These are phyloP conservation scores for Zizania palustris DNA, from an alignment of 202 grass and related monocot species.

Conservation along the genomic window DNA sequence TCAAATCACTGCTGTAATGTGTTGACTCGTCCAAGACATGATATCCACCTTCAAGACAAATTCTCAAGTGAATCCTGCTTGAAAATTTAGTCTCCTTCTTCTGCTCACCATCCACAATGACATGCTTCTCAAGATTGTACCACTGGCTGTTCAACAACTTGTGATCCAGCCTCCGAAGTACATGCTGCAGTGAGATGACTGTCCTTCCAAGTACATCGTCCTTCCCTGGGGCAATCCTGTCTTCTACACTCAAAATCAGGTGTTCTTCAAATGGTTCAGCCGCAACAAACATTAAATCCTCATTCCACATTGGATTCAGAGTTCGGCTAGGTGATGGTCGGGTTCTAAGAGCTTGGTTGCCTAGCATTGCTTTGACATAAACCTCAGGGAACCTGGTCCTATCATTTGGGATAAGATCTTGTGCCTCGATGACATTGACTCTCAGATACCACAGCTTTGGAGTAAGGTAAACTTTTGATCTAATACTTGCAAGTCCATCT, in stretches of 20 bases:
- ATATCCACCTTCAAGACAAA: constrained; percentile 78
- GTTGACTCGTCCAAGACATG: constrained; percentile 78
- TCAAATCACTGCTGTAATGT: constrained; percentile 80
- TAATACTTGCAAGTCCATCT: constrained; percentile 55
- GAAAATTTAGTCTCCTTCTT: constrained; percentile 62
- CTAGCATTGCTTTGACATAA: constrained; percentile 47
- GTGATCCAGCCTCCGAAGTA: constrained; percentile 61
- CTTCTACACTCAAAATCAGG: constrained; percentile 60
- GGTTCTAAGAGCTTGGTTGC: constrained; percentile 51
- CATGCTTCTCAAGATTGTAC: constrained; percentile 68
- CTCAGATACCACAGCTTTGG: constrained; percentile 63
- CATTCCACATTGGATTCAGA: constrained; percentile 60
- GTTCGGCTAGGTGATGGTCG: constrained; percentile 38
- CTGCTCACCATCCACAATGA: constrained; percentile 65
- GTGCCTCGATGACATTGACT: constrained; percentile 57
- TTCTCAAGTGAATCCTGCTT: constrained; percentile 67
- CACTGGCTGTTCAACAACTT: constrained; percentile 52
- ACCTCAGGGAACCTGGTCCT: constrained; percentile 52
- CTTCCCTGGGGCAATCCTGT: constrained; percentile 62
- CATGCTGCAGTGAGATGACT: constrained; percentile 54
- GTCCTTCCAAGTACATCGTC: constrained; percentile 64
- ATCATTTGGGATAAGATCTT: constrained; percentile 46
- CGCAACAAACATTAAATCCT: constrained; percentile 73
- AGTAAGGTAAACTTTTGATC: constrained; percentile 67
- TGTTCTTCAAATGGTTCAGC: constrained; percentile 75